Conservation (phyloP, 176 grass and related monocot genomes). For the Areca catechu region DNA sequence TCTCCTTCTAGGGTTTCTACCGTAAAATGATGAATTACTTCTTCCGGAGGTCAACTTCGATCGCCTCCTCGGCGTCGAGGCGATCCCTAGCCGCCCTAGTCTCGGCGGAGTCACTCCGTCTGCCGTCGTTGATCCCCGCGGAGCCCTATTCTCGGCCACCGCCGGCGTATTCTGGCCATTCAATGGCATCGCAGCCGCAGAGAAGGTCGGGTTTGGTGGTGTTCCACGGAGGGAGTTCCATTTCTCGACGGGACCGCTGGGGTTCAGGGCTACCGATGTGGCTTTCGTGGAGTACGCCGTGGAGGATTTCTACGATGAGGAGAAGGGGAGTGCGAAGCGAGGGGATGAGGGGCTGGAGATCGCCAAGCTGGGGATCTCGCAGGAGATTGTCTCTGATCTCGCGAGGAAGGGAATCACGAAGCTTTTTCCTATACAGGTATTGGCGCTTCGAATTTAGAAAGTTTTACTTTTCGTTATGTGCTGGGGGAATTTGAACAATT, state of each 20-base stretch:
- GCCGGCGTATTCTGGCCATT: background rate
- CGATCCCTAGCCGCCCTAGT: constrained; percentile 22
- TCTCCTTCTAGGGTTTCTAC: background rate
- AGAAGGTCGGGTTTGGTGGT: background rate
- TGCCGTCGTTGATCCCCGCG: background rate
- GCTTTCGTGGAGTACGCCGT: constrained; percentile 30
- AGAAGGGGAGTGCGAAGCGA: constrained; percentile 14
- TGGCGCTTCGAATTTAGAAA: no score
- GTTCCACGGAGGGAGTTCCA: constrained; percentile 37
- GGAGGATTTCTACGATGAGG: constrained; percentile 35
- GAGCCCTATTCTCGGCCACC: background rate
- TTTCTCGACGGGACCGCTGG: constrained; percentile 24
- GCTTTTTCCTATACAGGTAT: constrained; percentile 96
- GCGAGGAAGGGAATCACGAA: constrained; percentile 53
- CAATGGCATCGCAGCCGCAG: background rate
- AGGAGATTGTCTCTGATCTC: constrained; percentile 59
- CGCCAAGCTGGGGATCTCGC: constrained; percentile 65
- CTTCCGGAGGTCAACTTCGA: constrained; percentile 40
- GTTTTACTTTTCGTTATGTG: no score
- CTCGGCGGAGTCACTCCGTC: background rate
- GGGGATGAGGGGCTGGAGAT: constrained; percentile 56
- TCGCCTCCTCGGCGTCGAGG: constrained; percentile 35
- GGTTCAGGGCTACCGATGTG: constrained; percentile 31
- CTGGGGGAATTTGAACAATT: no score
- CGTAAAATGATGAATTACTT: constrained; percentile 42